Percentiles rank a stretch among this genome's conserved stretches.
Evolutionary conservation across 164 flowering plant species (phyloP).

Genomic region (Berberis thunbergii): DNA sequence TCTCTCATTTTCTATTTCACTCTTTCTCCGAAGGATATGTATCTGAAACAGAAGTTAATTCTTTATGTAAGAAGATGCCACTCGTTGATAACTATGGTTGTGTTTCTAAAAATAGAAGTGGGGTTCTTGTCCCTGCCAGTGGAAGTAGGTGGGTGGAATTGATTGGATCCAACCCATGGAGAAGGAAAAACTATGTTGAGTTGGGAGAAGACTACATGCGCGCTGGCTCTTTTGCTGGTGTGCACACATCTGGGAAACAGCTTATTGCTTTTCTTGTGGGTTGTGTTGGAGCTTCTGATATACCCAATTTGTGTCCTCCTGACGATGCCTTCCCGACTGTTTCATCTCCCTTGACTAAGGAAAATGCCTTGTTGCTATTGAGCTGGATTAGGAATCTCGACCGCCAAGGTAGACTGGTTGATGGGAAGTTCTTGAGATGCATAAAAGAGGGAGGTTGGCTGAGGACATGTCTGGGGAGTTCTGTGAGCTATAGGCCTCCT

Average conservation of each 20-base stretch:
- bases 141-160: constrained; percentile 52
- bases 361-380: constrained; percentile 38
- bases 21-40: constrained; percentile 21
- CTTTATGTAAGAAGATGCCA: constrained; percentile 32
- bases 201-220: constrained; percentile 42
- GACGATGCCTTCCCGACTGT: constrained; percentile 34
- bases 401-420: constrained; percentile 10
- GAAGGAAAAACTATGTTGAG: constrained; percentile 30
- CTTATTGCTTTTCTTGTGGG: constrained; percentile 27
- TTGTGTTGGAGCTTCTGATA: constrained; percentile 35
- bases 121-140: constrained; percentile 54
- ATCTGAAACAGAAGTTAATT: constrained; percentile 7
- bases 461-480: constrained; percentile 21
- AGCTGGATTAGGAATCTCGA: constrained; percentile 31
- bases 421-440: constrained; percentile 30
- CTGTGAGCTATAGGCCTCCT: constrained; percentile 36
- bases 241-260: constrained; percentile 12
- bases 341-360: constrained; percentile 36
- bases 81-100: constrained; percentile 35
- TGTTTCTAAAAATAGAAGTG: constrained; percentile 13
- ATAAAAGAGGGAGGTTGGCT: constrained; percentile 55
- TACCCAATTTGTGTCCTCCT: constrained; percentile 54
- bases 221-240: constrained; percentile 27
- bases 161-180: constrained; percentile 57
- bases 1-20: constrained; percentile 39